Evolutionary conservation across 2,329 filamentous ascomycete genomes (phyloP), one percentile per base, ranked within the genome.

Genomic region (Aspergillus arachidicola): DNA sequence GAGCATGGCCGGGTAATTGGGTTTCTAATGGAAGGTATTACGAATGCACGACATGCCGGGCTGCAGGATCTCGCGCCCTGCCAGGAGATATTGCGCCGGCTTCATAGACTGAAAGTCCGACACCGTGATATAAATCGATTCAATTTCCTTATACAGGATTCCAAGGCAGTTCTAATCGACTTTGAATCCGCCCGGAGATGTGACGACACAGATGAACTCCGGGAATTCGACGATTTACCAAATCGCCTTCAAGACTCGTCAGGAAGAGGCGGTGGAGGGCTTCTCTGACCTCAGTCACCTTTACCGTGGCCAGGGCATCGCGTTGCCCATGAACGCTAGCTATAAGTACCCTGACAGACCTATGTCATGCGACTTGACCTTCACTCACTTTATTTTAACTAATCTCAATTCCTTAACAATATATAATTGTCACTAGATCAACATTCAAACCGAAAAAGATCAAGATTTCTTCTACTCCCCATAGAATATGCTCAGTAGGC

Each of bases 1-100:
- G 79, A 82, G 66, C 65, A 73, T 3, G 76, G 72, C 2, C 68
- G 79, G 41, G 74, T 79, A 16, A 80, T 81, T 56, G 78, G 79
- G 7, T 79, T 82, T 61, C 50, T 81, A 11, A 68, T 79, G 58
- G 76, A 78, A 65, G 61, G 64, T 6, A 68, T 75, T 9, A 48
- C 50, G 0, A 30, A 68, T 69, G 70, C 68, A 32, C 66, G 69
- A 12, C 70, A 75, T 53, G 72, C 71, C 12, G 63, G 64, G 4
- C 28, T 57, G 53, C 10, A 67, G 28, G 72, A 75, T 60, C 6
- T 74, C 58, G 51, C 51, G 14, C 6, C 46, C 14, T 75, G 73
- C 56, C 41, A 53, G 55, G 23, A 71, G 57, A 60, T 58, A 11
- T 60, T 74, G 38, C 62, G 62, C 43, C 68, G 66, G 46, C 57